phyloP scores from a whole-genome alignment of 1,284 basidiomycete genomes.

The Prillingera fragicola region DNA sequence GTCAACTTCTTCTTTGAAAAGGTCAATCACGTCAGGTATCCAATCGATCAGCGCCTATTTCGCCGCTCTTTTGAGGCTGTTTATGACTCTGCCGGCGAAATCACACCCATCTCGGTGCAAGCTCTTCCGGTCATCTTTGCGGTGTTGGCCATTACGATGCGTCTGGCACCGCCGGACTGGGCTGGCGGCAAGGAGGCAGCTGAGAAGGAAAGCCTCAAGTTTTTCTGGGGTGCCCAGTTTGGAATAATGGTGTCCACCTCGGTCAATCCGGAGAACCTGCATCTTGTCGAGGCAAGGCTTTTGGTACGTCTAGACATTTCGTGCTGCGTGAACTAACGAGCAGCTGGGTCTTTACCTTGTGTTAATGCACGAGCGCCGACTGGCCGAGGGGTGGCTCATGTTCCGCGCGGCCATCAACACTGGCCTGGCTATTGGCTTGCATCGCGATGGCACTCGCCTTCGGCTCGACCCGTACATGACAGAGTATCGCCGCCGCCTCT shows the following conservation, averaged over 20 bases:
- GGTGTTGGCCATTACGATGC: slow-evolving; percentile 78
- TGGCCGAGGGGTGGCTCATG: slow-evolving; percentile 81
- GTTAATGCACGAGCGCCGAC: slow-evolving; percentile 52
- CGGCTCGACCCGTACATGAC: slow-evolving; percentile 58
- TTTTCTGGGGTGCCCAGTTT: slow-evolving; percentile 65
- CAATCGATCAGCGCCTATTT: slow-evolving; percentile 79
- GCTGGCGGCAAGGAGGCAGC: slow-evolving; percentile 65
- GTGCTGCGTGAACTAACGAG: too few relatives aligned
- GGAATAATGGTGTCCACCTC: slow-evolving; percentile 55
- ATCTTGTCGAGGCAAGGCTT: slow-evolving; percentile 76
- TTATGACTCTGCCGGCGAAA: slow-evolving; percentile 48
- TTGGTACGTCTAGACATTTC: slow-evolving; percentile 55
- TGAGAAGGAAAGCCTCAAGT: slow-evolving; percentile 67
- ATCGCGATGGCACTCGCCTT: slow-evolving; percentile 77
- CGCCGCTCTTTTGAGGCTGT: slow-evolving; percentile 66
- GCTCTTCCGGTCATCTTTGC: slow-evolving; percentile 78
- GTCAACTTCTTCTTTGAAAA: slow-evolving; percentile 44
- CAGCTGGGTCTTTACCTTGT: slow-evolving; percentile 85
- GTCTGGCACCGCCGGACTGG: slow-evolving; percentile 74
- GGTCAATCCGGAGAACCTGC: slow-evolving; percentile 80
- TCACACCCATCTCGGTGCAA: slow-evolving; percentile 21
- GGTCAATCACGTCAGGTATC: slow-evolving; percentile 89
- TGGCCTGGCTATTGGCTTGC: slow-evolving; percentile 83
- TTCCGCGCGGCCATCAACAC: slow-evolving; percentile 83
- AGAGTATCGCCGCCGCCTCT: slow-evolving; percentile 84